phyloP scores from a whole-genome alignment of 148 eudicot genomes.

The Linanthus parryae region DNA sequence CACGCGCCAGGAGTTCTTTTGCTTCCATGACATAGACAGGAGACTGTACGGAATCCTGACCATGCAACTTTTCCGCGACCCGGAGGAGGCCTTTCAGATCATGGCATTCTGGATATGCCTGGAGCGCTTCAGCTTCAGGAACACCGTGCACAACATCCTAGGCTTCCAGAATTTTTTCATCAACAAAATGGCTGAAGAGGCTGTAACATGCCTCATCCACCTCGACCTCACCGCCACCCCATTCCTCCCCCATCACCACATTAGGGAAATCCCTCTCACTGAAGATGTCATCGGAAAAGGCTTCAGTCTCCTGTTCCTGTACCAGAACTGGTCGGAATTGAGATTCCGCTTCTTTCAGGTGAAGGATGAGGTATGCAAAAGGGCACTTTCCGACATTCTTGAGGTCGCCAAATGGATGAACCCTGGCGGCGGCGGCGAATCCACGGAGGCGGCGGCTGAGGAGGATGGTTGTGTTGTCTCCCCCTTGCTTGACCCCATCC shows the following conservation, averaged over 20 bases:
- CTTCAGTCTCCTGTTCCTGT: no score
- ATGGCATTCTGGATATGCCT: slow-evolving; percentile 7
- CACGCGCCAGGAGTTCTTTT: neutral
- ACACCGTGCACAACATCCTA: neutral
- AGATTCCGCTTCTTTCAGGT: no score
- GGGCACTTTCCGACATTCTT: neutral
- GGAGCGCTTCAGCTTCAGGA: neutral
- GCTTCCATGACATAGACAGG: neutral
- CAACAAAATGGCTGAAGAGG: neutral
- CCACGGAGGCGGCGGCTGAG: no score
- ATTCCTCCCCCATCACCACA: no score
- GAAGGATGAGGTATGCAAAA: no score
- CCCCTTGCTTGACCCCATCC: no score
- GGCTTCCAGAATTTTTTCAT: neutral
- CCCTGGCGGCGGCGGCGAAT: neutral
- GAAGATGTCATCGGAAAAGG: no score
- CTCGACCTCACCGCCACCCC: no score
- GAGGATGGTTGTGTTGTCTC: no score
- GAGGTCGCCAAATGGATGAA: neutral
- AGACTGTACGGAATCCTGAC: neutral
- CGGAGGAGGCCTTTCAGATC: neutral
- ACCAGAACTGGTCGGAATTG: no score
- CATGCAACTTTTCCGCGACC: neutral
- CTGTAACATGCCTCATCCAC: neutral
- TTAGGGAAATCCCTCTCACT: no score